Base-by-base conservation (phyloP, 1,284 basidiomycete genomes). In the Lentinula novae-zelandiae region DNA sequence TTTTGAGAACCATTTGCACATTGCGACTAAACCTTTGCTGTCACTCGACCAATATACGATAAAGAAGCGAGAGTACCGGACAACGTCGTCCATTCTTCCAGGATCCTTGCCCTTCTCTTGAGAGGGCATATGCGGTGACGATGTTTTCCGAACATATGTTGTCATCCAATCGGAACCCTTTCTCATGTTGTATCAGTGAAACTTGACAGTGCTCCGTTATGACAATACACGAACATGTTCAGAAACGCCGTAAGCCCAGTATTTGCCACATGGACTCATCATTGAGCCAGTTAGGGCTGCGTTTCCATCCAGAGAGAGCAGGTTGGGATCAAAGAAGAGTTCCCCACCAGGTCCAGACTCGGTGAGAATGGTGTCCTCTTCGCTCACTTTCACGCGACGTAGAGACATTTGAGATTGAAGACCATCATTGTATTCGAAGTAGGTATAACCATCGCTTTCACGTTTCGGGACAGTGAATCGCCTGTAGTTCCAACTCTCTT, bases 211-310 rank as follows among this genome's bases (percentile, higher is more conserved):
- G 38, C 38, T 9, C 38, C 10, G 5, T 12, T 39, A 44, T n/a
- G 13, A 7, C 15, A 6, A 34, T 8, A 15, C 9, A 54, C 53
- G 36, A 38, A 54, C 53, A 54, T 54, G 53, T 22, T 54, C 38
- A 54, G 53, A 54, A 27, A 54, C 53, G 27, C 53, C 53, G 31
- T 54, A 54, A 36, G 53, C 53, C 53, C 53, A 54, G 40, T 54
- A 54, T 7, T 39, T 22, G 20, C 53, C 53, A 36, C 53, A 54
- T 9, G 53, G 53, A 40, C 53, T 54, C 53, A 54, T 54, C 38
- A 13, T 12, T n/a, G 40, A 54, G 5, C 53, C 53, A 54, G 53
- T 54, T 7, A 54, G 36, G 8, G 53, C 33, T 3, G 53, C 53
- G n/a, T 54, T 54, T 13, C 53, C 53, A 54, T 54, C 53, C 31